A percentile compares a stretch with the other conserved stretches of the same genome.
Evolutionary conservation across 179 eudicot species (phyloP).

Genomic region (Actinidia polygama): DNA sequence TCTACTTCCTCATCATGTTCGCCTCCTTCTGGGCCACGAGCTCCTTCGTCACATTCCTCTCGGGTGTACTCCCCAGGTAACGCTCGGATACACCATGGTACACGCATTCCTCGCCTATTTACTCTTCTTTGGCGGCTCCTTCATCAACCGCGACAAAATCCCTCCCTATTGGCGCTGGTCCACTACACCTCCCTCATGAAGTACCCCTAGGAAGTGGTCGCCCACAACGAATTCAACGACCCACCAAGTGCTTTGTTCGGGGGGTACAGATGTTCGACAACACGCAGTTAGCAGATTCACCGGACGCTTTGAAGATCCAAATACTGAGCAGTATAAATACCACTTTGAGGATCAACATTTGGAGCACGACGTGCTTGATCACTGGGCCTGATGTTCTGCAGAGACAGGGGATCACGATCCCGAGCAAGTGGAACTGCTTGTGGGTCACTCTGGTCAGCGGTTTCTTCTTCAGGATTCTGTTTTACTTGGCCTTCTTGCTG

Average conservation of each 20-base stretch:
- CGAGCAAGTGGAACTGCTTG: constrained; percentile 59
- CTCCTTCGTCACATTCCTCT: constrained; percentile 55
- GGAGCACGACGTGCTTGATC: constrained; percentile 55
- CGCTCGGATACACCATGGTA: constrained; percentile 72
- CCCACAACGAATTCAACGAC: constrained; percentile 67
- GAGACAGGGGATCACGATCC: constrained; percentile 59
- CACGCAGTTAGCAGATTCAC: constrained; percentile 51
- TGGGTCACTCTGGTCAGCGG: constrained; percentile 72
- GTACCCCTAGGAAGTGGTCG: constrained; percentile 69
- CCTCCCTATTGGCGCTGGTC: constrained; percentile 76
- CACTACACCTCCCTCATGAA: constrained; percentile 74
- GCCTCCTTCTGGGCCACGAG: constrained; percentile 59
- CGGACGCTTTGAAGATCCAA: constrained; percentile 41
- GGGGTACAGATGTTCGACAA: constrained; percentile 72
- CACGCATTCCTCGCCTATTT: constrained; percentile 71
- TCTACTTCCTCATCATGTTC: constrained; percentile 40
- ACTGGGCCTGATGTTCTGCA: constrained; percentile 56
- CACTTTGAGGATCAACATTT: constrained; percentile 50
- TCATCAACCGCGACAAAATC: constrained; percentile 64
- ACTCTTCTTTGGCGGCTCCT: constrained; percentile 75
- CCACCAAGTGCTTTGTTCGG: constrained; percentile 56
- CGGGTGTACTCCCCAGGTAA: constrained; percentile 58
- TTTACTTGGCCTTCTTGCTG: constrained; percentile 69
- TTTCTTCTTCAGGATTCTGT: constrained; percentile 65
- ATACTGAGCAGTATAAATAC: constrained; percentile 52